Conservation (phyloP, 2,329 filamentous ascomycete genomes). For the Chaetoscypha palmicola region DNA sequence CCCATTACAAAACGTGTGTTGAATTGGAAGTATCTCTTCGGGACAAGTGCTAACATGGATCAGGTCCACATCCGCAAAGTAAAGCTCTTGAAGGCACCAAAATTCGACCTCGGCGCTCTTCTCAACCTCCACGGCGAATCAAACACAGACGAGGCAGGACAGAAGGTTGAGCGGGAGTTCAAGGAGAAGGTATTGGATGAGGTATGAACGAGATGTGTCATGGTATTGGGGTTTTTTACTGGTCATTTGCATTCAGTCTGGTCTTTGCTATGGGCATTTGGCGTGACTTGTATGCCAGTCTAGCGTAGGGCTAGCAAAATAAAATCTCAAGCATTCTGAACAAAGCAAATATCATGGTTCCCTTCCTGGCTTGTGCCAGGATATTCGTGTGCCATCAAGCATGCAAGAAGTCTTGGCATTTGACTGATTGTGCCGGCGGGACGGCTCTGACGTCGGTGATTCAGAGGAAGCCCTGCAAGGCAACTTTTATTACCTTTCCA, state of each 20-base stretch:
- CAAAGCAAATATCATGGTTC: constrained; percentile 20
- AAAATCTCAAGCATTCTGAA: constrained; percentile 25
- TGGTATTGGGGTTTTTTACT: constrained; percentile 26
- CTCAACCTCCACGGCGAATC: constrained; percentile 98
- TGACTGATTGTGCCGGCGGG: no score
- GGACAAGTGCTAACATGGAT: constrained; percentile 31
- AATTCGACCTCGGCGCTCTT: constrained; percentile 96
- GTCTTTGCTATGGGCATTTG: constrained; percentile 31
- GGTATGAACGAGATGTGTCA: constrained; percentile 58
- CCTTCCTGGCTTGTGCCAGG: no score
- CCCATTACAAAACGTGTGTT: constrained; percentile 90
- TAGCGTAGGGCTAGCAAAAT: constrained; percentile 30
- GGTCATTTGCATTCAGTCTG: constrained; percentile 32
- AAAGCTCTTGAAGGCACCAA: constrained; percentile 96
- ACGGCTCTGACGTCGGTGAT: constrained; percentile 15
- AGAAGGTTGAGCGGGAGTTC: constrained; percentile 99
- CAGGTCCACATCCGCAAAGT: constrained; percentile 99
- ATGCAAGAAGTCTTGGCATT: constrained; percentile 17
- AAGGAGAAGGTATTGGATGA: constrained; percentile 93
- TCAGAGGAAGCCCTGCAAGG: constrained; percentile 3
- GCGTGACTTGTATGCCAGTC: constrained; percentile 29
- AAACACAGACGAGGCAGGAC: constrained; percentile 87
- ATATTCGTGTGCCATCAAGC: constrained; percentile 2
- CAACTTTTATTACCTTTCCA: neutral
- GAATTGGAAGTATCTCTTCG: neutral